Evolutionary conservation across 2,329 filamentous ascomycete species (phyloP).

Genomic region (Teratosphaeria gauchensis): DNA sequence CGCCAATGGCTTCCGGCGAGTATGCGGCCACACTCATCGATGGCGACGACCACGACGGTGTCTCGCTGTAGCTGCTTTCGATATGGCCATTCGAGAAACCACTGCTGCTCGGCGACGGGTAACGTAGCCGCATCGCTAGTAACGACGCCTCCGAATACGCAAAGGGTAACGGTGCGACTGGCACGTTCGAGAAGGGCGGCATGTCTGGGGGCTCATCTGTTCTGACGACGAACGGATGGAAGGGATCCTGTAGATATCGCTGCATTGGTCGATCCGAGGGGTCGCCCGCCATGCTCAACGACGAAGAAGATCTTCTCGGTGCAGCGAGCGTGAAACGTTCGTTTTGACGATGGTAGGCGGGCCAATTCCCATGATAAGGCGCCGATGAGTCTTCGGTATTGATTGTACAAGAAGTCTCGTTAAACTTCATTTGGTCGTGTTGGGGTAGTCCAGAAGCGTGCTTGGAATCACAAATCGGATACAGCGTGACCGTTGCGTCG

Average conservation of each 20-base stretch:
- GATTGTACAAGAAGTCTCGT: neutral
- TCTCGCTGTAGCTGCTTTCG: constrained; percentile 4
- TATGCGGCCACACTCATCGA: neutral
- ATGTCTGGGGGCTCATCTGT: neutral
- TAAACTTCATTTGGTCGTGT: neutral
- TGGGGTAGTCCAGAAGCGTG: neutral
- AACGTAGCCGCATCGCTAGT: neutral
- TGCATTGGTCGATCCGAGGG: constrained; percentile 1
- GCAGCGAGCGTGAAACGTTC: neutral
- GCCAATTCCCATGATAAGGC: neutral
- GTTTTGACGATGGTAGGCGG: neutral
- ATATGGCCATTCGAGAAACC: constrained; percentile 3
- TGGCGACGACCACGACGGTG: constrained; percentile 4
- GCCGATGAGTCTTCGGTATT: neutral
- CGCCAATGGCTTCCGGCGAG: neutral
- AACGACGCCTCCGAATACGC: neutral
- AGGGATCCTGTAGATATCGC: constrained; percentile 3
- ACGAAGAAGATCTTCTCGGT: neutral
- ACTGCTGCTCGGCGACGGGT: constrained; percentile 7
- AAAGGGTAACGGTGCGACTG: neutral
- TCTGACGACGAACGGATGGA: neutral
- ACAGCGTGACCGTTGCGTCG: neutral
- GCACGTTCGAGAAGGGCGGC: neutral
- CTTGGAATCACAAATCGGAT: neutral
- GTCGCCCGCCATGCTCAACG: neutral